These are phyloP conservation scores for Coleophoma eucalyptorum DNA, from an alignment of 2,329 filamentous ascomycete genomes.

Conservation along the genomic window DNA sequence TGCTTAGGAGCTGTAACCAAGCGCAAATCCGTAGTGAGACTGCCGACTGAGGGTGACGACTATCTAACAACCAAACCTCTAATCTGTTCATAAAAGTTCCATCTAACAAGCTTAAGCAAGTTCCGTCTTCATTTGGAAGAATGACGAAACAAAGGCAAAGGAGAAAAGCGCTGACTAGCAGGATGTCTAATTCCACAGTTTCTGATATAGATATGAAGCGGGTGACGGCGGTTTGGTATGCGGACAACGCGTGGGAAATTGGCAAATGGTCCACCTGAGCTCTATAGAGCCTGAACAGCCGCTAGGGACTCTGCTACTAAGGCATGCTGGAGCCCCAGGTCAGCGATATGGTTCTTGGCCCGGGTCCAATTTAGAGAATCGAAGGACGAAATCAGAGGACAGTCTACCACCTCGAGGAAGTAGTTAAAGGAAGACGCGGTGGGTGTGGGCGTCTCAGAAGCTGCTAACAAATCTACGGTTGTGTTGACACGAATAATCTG, in stretches of 20 bases:
- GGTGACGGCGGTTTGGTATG: slow-evolving; percentile 1
- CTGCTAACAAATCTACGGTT: slow-evolving; percentile 13
- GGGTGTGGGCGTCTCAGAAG: slow-evolving; percentile 2
- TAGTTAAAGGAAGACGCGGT: slow-evolving; percentile 4
- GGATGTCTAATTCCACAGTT: slow-evolving; percentile 3
- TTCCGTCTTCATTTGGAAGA: slow-evolving; percentile 5
- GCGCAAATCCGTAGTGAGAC: slow-evolving; percentile 7
- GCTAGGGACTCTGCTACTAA: slow-evolving; percentile 4
- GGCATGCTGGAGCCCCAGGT: slow-evolving; percentile 1
- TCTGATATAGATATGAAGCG: slow-evolving; percentile 1
- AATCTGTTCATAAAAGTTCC: not conserved
- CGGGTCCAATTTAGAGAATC: slow-evolving; percentile 14
- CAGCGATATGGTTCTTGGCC: slow-evolving; percentile 8
- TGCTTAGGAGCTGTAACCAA: slow-evolving; percentile 16
- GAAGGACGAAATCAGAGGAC: slow-evolving; percentile 11
- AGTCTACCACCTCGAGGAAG: slow-evolving; percentile 16
- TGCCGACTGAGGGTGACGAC: not conserved
- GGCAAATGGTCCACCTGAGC: slow-evolving; percentile 2
- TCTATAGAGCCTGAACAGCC: slow-evolving; percentile 11
- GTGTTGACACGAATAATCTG: slow-evolving; percentile 17
- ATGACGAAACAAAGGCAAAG: slow-evolving; percentile 11
- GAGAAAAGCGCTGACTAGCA: slow-evolving; percentile 9
- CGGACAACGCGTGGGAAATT: not conserved
- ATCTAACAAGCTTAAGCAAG: slow-evolving; percentile 1
- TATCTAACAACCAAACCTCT: not conserved